A percentile compares a stretch with the other conserved stretches of the same genome.
Evolutionary conservation across 2,329 filamentous ascomycete species (phyloP).

Genomic region (Mariannaea sp.): DNA sequence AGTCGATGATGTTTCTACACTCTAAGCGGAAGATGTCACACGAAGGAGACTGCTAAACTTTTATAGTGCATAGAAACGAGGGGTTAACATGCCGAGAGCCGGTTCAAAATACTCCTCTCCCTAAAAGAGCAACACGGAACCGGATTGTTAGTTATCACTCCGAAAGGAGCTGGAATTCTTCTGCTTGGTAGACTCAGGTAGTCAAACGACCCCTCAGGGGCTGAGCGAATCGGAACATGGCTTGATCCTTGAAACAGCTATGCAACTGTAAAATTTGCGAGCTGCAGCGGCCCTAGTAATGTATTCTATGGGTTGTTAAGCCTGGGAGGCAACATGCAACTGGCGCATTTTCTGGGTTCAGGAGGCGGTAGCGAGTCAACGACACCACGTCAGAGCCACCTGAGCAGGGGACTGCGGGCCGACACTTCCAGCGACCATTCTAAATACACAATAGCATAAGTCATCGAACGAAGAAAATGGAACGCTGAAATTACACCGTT

Average conservation of each 20-base stretch:
- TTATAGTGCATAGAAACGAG: not conserved
- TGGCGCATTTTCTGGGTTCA: too few relatives aligned
- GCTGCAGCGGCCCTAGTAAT: not conserved
- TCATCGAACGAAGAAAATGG: not conserved
- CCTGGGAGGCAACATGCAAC: too few relatives aligned
- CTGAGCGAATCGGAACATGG: not conserved
- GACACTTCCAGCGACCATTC: not conserved
- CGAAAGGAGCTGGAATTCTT: not conserved
- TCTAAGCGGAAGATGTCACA: not conserved
- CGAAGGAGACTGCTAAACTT: not conserved
- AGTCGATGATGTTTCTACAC: not conserved
- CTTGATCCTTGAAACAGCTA: not conserved
- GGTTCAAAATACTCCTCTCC: not conserved
- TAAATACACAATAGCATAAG: not conserved
- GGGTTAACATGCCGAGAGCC: not conserved
- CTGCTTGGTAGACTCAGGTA: not conserved
- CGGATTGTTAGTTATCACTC: not conserved
- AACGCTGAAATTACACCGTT: not conserved
- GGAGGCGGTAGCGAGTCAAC: not conserved
- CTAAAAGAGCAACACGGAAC: not conserved
- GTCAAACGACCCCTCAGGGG: not conserved
- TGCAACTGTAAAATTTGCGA: not conserved
- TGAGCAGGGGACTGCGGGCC: constrained; percentile 1
- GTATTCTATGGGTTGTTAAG: too few relatives aligned
- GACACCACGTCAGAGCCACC: not conserved